phyloP scores from a whole-genome alignment of 73 alveolate species.

The Chromera velia region DNA sequence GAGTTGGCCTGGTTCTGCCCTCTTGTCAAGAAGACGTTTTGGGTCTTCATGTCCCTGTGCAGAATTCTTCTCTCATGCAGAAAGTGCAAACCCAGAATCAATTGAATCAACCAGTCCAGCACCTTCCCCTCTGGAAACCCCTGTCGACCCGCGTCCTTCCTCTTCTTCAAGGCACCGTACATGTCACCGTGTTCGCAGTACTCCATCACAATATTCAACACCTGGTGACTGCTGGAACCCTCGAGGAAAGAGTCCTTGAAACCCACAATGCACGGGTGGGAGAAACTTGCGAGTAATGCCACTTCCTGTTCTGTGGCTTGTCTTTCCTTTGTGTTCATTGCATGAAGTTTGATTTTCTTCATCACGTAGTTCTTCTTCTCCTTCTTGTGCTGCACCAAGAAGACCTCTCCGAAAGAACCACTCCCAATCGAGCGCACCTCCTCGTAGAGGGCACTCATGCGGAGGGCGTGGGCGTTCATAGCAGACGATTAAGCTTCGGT shows the following conservation, averaged over 20 bases:
- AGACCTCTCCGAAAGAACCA: not conserved
- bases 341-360: not conserved
- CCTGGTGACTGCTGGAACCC: slow-evolving; percentile 49
- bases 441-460: too few relatives aligned
- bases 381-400: not conserved
- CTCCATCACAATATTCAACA: slow-evolving; percentile 83
- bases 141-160: slow-evolving; percentile 39
- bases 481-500: too few relatives aligned
- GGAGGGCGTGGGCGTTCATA: too few relatives aligned
- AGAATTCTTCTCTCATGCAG: slow-evolving; percentile 79
- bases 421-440: not conserved
- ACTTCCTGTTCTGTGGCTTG: slow-evolving; percentile 32
- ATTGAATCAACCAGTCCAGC: slow-evolving; percentile 73
- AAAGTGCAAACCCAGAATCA: slow-evolving; percentile 69
- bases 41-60: slow-evolving; percentile 84
- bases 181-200: slow-evolving; percentile 89
- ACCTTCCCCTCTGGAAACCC: slow-evolving; percentile 63
- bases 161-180: slow-evolving; percentile 54
- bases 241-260: slow-evolving; percentile 70
- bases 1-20: not conserved
- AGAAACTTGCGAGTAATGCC: slow-evolving; percentile 72
- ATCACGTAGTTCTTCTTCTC: not conserved
- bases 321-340: not conserved
- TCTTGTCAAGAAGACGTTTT: slow-evolving; percentile 65
- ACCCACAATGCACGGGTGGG: slow-evolving; percentile 87